Base-by-base conservation (phyloP, 495 filamentous ascomycete genomes). In the Clohesyomyces aquaticus region DNA sequence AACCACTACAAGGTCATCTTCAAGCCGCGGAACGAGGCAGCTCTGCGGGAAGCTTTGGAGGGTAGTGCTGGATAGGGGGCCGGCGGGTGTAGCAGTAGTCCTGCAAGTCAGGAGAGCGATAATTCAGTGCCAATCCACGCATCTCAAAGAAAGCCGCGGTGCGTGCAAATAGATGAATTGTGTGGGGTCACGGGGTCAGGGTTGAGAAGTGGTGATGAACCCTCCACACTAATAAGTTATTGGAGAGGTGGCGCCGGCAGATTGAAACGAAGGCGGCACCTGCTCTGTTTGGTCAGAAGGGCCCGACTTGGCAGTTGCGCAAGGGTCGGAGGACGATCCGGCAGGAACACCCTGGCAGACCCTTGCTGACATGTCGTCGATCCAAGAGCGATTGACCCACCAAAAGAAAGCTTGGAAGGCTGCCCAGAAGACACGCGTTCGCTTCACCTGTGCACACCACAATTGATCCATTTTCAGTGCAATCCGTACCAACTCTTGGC, bases 1-100 rank as follows among this genome's bases (percentile, higher is more conserved):
- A 79, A 79, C 46, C 70, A 74, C 51, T 87, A 86, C 46, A 79
- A 80, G 66, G 81, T 82, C 18, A 73, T 75, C 4, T 87, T 83
- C 68, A 74, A 83, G 47, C 83, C 85, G 26, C 79, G 78, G 65
- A 70, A 83, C 59, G 74, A 77, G 60, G 56, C 47, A 28, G 77
- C 63, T 12, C 70, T 85, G 52, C 63, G 67, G 46, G 67, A 72
- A 45, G 75, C 71, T 25, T n/a, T n/a, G n/a, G n/a, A n/a, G n/a
- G n/a, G n/a, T n/a, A n/a, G n/a, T n/a, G n/a, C n/a, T n/a, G n/a
- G n/a, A n/a, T n/a, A n/a, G n/a, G n/a, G n/a, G n/a, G n/a, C n/a
- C n/a, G n/a, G n/a, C n/a, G n/a, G n/a, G n/a, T n/a, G n/a, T n/a
- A n/a, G n/a, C n/a, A n/a, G n/a, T n/a, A n/a, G n/a, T n/a, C n/a